Conservation (phyloP, 306 rosid genomes). For the Dalbergia cultrata region DNA sequence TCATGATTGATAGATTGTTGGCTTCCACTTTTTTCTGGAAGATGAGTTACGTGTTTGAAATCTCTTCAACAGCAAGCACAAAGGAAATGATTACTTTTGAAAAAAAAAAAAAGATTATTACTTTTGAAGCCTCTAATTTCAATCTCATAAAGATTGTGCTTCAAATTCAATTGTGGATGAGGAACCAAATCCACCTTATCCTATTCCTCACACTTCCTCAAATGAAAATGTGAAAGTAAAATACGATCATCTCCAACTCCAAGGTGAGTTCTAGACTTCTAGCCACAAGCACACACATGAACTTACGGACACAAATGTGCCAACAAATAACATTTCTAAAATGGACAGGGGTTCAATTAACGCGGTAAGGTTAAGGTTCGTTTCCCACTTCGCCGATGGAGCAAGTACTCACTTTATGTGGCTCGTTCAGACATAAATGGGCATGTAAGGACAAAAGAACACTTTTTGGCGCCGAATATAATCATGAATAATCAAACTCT, state of each 20-base stretch:
- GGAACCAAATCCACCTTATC: background rate
- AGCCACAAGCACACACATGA: background rate
- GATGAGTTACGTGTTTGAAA: slow-evolving; percentile 45
- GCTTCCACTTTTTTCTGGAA: slow-evolving; percentile 19
- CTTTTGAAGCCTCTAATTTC: background rate
- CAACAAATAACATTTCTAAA: slow-evolving; percentile 11
- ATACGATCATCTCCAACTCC: background rate
- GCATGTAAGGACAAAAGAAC: slow-evolving; percentile 48
- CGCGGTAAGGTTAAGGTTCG: background rate
- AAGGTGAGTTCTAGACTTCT: background rate
- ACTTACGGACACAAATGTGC: slow-evolving; percentile 31
- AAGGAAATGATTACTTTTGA: background rate
- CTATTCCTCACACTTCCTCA: background rate
- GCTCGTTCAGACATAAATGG: background rate
- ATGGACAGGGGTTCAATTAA: background rate
- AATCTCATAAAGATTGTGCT: background rate
- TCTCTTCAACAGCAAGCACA: slow-evolving; percentile 13
- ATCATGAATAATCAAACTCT: background rate
- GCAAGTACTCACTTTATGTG: background rate
- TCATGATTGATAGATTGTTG: slow-evolving; percentile 6
- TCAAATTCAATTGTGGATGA: background rate
- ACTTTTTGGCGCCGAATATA: slow-evolving; percentile 39
- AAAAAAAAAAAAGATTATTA: background rate
- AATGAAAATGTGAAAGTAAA: background rate
- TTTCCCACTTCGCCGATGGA: slow-evolving; percentile 34